phyloP scores from a whole-genome alignment of 306 rosid genomes.

The Rubus idaeus region DNA sequence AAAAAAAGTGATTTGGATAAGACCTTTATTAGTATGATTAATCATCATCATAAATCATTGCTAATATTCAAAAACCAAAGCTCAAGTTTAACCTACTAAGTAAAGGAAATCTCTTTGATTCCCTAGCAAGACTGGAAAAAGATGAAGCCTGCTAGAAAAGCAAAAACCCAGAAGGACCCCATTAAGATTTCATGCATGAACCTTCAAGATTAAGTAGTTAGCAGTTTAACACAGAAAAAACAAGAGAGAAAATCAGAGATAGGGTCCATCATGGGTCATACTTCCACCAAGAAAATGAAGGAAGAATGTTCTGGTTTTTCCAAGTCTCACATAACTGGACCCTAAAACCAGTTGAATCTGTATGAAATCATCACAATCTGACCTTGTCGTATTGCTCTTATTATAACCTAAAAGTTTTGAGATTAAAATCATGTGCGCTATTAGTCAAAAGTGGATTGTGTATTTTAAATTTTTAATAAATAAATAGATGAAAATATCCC shows the following conservation, averaged over 20 bases:
- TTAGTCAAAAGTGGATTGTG: slow-evolving; percentile 22
- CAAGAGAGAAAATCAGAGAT: not conserved
- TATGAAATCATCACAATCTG: slow-evolving; percentile 10
- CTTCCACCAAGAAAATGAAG: slow-evolving; percentile 8
- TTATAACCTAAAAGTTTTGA: not conserved
- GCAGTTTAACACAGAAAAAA: not conserved
- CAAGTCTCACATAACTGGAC: not conserved
- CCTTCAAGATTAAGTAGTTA: slow-evolving; percentile 22
- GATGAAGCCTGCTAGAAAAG: not conserved
- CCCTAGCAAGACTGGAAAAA: not conserved
- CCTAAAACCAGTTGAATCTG: not conserved
- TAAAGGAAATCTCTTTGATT: not conserved
- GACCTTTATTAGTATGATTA: slow-evolving; percentile 1
- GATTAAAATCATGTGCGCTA: slow-evolving; percentile 26
- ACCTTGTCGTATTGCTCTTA: slow-evolving; percentile 10
- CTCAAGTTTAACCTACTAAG: not conserved
- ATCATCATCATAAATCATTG: slow-evolving; percentile 7
- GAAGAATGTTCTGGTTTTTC: not conserved
- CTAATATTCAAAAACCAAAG: not conserved
- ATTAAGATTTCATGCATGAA: slow-evolving; percentile 34
- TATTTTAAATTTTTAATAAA: not conserved
- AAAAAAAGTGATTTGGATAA: slow-evolving; percentile 6
- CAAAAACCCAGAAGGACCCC: slow-evolving; percentile 21
- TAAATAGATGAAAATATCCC: not conserved
- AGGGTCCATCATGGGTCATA: slow-evolving; percentile 18